Evolutionary conservation across 306 rosid genomes (phyloP), one percentile per base, ranked within the genome.

Genomic region (Gynostemma pentaphyllum): DNA sequence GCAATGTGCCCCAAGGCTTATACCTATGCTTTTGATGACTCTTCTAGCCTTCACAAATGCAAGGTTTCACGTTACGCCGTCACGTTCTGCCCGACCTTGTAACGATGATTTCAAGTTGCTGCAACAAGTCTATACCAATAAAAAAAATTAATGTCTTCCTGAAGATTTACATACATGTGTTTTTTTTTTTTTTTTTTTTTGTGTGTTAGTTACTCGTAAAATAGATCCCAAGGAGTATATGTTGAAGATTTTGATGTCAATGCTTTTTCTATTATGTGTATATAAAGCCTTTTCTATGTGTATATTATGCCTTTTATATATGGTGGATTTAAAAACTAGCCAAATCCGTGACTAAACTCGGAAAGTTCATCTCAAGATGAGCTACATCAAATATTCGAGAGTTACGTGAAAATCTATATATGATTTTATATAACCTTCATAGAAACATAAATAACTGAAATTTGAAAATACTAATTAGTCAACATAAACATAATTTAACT

Each of bases 1-100:
- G 96, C 98, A 30, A 87, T 91, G n/a, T 91, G 98, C 60, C 98
- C 98, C 7, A 91, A 83, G 85, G 98, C 98, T 73, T 91, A 88
- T 66, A 91, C 96, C 70, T 91, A 80, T 68, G 98, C 98, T 12
- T 91, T 83, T 74, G 98, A 91, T 75, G 98, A 91, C 68, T 67
- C 88, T 70, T 73, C 81, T 36, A 91, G 98, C 74, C 98, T 91
- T 53, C 84, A 86, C 61, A 82, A 78, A 76, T 91, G 98, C 70
- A 77, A 95, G 78, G 97, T 94, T 54, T 73, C 96, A 0, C 78
- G 96, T 27, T 88, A 91, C 42, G 95, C 86, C 16, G 79, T 91
- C 81, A 91, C 98, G 18, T 91, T 91, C 79, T 88, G 98, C 71
- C 97, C 97, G 66, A 78, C 95, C 2, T 22, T 57, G 45, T 57